Conservation (phyloP, 176 grass and related monocot genomes). For the Triticum timopheevii region DNA sequence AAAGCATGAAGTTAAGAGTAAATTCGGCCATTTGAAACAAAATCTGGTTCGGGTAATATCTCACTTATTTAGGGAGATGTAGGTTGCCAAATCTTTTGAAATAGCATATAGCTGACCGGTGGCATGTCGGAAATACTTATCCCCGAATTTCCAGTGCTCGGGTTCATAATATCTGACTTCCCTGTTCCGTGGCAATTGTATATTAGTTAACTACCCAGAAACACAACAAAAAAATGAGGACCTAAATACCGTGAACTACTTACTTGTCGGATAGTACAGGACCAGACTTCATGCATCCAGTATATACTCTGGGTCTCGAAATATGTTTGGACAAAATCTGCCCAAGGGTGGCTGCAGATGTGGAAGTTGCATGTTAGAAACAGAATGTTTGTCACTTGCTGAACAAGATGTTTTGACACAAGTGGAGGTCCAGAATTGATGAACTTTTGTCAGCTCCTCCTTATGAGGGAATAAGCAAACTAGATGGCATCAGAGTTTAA, state of each 20-base stretch:
- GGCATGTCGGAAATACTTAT: slow-evolving; percentile 90
- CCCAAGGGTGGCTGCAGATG: slow-evolving; percentile 72
- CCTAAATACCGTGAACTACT: background rate
- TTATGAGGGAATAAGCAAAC: background rate
- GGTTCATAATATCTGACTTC: slow-evolving; percentile 86
- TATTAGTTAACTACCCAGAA: slow-evolving; percentile 6
- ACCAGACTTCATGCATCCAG: slow-evolving; percentile 97
- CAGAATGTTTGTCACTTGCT: background rate
- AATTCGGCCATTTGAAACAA: background rate
- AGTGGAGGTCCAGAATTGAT: background rate
- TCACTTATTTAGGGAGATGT: slow-evolving; percentile 90
- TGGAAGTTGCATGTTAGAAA: slow-evolving; percentile 22
- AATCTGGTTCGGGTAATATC: background rate
- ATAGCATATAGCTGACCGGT: slow-evolving; percentile 90
- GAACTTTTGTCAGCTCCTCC: background rate
- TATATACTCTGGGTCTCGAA: slow-evolving; percentile 74
- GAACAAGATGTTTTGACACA: background rate
- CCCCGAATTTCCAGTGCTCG: slow-evolving; percentile 97
- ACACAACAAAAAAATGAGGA: background rate
- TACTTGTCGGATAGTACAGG: slow-evolving; percentile 81
- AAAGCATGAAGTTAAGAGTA: background rate
- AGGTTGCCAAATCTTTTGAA: slow-evolving; percentile 87
- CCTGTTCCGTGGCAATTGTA: slow-evolving; percentile 30
- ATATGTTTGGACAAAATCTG: slow-evolving; percentile 71
- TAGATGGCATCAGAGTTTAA: background rate